Conservation (phyloP, 306 rosid genomes). For the Vicia sativa region DNA sequence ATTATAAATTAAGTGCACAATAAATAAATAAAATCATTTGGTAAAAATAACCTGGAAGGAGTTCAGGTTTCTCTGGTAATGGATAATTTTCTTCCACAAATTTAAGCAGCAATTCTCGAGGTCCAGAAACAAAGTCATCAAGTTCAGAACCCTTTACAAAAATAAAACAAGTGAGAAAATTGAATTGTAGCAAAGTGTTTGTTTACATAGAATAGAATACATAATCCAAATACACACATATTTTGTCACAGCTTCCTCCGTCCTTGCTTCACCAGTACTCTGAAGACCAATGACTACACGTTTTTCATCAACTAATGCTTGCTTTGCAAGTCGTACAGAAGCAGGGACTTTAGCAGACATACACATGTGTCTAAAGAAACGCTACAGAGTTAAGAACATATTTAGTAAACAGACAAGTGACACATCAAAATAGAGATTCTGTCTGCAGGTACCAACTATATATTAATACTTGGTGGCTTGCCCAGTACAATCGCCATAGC, state of each 20-base stretch:
- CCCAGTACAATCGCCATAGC: slow-evolving; percentile 96
- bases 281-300: slow-evolving; percentile 98
- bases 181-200: slow-evolving; percentile 21
- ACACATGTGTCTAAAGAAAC: slow-evolving; percentile 96
- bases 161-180: slow-evolving; percentile 20
- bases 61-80: slow-evolving; percentile 94
- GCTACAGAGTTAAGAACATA: slow-evolving; percentile 54
- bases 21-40: slow-evolving; percentile 37
- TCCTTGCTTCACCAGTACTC: slow-evolving; percentile 99
- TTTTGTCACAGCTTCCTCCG: slow-evolving; percentile 97
- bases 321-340: slow-evolving; percentile 80
- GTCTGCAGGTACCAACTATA: slow-evolving; percentile 10
- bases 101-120: slow-evolving; percentile 91
- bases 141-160: slow-evolving; percentile 85
- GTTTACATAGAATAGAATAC: slow-evolving; percentile 34
- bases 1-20: slow-evolving; percentile 24
- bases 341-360: slow-evolving; percentile 99
- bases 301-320: slow-evolving; percentile 77
- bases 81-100: slow-evolving; percentile 98
- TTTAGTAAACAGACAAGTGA: neutral
- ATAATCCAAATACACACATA: slow-evolving; percentile 65
- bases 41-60: slow-evolving; percentile 64
- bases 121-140: slow-evolving; percentile 98
- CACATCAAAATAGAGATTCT: slow-evolving; percentile 10
- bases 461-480: slow-evolving; percentile 88